phyloP scores from a whole-genome alignment of 1,139 yeast genomes.

The Hemisphaericaspora xylofermentans region DNA sequence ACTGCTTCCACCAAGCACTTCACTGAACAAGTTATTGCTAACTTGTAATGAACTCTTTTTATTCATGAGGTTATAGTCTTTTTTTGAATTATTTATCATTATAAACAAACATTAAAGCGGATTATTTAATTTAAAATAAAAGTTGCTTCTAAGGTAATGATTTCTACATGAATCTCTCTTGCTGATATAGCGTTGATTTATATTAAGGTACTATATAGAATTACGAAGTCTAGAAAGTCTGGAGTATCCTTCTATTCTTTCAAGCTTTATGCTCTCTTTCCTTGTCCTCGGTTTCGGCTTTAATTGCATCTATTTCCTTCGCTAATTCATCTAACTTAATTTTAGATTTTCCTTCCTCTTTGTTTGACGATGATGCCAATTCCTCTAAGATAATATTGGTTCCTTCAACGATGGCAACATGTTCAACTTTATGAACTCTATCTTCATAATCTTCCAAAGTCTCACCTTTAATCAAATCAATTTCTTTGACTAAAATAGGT shows the following conservation, averaged over 20 bases:
- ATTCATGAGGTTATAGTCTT: no score
- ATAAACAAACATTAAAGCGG: no score
- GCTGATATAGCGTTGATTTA: no score
- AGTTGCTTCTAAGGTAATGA: no score
- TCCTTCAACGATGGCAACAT: slow-evolving; percentile 90
- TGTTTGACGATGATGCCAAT: slow-evolving; percentile 22
- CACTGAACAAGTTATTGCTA: slow-evolving; percentile 64
- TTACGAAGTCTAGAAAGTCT: no score
- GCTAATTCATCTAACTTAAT: background rate
- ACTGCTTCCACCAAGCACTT: slow-evolving; percentile 83
- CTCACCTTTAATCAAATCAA: slow-evolving; percentile 70
- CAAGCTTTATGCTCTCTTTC: background rate
- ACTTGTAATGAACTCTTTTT: slow-evolving; percentile 32
- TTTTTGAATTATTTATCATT: no score
- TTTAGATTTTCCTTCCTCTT: background rate
- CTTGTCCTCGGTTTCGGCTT: background rate
- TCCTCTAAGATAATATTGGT: slow-evolving; percentile 59
- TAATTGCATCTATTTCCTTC: background rate
- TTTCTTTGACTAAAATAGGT: slow-evolving; percentile 79
- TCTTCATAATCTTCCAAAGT: slow-evolving; percentile 74
- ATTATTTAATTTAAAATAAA: no score
- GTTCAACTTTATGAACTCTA: slow-evolving; percentile 85
- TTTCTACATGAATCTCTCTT: no score
- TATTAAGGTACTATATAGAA: no score
- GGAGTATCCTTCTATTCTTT: background rate